Conservation (phyloP, 306 rosid genomes). For the Myrica gale region DNA sequence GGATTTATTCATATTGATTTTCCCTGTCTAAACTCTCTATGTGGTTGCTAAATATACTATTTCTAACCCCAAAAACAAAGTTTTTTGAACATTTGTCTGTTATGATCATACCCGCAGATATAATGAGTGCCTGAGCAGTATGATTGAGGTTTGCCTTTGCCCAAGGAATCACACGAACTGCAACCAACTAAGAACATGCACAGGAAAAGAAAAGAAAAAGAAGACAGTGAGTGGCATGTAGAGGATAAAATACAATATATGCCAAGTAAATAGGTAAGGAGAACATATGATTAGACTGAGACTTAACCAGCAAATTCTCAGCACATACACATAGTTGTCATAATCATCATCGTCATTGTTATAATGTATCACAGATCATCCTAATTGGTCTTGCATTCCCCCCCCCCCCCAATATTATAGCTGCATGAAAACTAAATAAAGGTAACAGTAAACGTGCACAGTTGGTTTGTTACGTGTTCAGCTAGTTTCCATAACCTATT, state of each 20-base stretch:
- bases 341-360: not conserved
- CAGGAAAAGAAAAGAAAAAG: not conserved
- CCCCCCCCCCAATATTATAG: not conserved
- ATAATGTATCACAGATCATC: too few relatives aligned
- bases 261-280: not conserved
- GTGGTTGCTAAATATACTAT: not conserved
- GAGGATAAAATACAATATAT: not conserved
- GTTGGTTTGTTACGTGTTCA: not conserved
- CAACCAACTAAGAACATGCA: conserved; percentile 53
- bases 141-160: conserved; percentile 91
- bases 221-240: not conserved
- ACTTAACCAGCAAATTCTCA: not conserved
- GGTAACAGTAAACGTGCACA: not conserved
- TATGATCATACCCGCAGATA: conserved; percentile 65
- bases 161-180: conserved; percentile 87
- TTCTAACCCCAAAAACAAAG: not conserved
- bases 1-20: not conserved
- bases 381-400: too few relatives aligned
- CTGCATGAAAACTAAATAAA: not conserved
- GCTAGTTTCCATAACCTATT: not conserved
- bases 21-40: not conserved
- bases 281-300: not conserved
- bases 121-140: conserved; percentile 91
- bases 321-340: not conserved
- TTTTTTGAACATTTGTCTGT: not conserved